These are phyloP conservation scores for Apiospora sp. DNA, from an alignment of 2,329 filamentous ascomycete species.

Conservation along the genomic window DNA sequence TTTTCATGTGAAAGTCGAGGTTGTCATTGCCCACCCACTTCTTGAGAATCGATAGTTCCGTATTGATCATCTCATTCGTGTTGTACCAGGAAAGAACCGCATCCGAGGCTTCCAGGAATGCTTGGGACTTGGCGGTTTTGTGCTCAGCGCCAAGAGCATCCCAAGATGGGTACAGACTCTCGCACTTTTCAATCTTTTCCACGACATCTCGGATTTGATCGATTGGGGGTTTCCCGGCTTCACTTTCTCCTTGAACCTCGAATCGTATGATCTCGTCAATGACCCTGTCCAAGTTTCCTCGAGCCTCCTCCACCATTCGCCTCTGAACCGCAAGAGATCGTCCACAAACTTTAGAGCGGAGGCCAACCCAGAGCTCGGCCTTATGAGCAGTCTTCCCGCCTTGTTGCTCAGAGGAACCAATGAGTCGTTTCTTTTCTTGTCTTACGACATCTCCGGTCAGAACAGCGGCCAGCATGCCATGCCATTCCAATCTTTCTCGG, in stretches of 20 bases:
- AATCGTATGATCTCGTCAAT: constrained; percentile 93
- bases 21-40: constrained; percentile 98
- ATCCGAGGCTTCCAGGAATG: constrained; percentile 84
- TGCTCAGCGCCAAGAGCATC: constrained; percentile 77
- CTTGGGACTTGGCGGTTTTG: constrained; percentile 76
- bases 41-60: constrained; percentile 87
- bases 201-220: constrained; percentile 92
- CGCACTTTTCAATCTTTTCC: constrained; percentile 87
- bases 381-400: constrained; percentile 72
- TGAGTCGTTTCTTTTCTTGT: constrained; percentile 96
- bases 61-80: constrained; percentile 95
- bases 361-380: constrained; percentile 85
- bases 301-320: constrained; percentile 86
- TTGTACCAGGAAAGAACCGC: constrained; percentile 97
- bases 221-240: constrained; percentile 85
- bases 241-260: constrained; percentile 90
- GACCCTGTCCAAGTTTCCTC: constrained; percentile 73
- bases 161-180: constrained; percentile 84
- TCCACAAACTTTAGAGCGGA: constrained; percentile 84
- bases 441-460: constrained; percentile 96
- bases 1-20: constrained; percentile 84
- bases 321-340: constrained; percentile 84
- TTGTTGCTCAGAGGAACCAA: constrained; percentile 73
- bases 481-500: constrained; percentile 93
- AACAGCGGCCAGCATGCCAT: constrained; percentile 96